These are phyloP conservation scores for Fusarium burgessii DNA, from an alignment of 2,329 filamentous ascomycete genomes.

Conservation along the genomic window DNA sequence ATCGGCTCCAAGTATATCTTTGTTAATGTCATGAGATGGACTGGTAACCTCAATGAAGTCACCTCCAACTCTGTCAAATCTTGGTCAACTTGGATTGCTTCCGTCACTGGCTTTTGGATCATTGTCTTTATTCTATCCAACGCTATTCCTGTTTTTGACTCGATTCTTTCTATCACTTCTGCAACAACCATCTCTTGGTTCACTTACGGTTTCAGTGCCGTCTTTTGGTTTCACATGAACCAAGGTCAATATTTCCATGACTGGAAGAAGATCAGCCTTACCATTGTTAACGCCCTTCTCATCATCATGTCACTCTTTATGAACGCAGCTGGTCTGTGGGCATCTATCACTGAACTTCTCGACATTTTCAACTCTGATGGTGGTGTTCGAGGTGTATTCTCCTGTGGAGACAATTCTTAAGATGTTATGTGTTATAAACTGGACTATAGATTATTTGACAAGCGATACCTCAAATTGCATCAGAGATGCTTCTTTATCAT, in stretches of 20 bases:
- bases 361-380: conserved; percentile 37
- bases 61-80: conserved; percentile 41
- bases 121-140: conserved; percentile 46
- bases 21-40: conserved; percentile 37
- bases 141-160: conserved; percentile 48
- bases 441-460: not conserved
- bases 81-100: conserved; percentile 45
- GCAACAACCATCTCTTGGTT: conserved; percentile 48
- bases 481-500: no score
- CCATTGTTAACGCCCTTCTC: conserved; percentile 37
- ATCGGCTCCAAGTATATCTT: conserved; percentile 46
- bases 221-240: conserved; percentile 47
- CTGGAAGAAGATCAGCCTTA: conserved; percentile 42
- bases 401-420: conserved; percentile 39
- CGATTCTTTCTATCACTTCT: conserved; percentile 45
- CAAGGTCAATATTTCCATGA: conserved; percentile 25
- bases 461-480: not conserved
- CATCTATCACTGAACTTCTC: conserved; percentile 41
- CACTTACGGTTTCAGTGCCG: conserved; percentile 41
- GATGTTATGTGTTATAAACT: not conserved
- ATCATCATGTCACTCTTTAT: conserved; percentile 42
- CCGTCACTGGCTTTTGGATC: conserved; percentile 44
- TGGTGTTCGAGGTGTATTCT: conserved; percentile 39
- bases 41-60: conserved; percentile 30
- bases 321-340: conserved; percentile 45